These are phyloP conservation scores for Globisporangium yorkense DNA, from an alignment of 352 stramenopile genomes.

Conservation along the genomic window DNA sequence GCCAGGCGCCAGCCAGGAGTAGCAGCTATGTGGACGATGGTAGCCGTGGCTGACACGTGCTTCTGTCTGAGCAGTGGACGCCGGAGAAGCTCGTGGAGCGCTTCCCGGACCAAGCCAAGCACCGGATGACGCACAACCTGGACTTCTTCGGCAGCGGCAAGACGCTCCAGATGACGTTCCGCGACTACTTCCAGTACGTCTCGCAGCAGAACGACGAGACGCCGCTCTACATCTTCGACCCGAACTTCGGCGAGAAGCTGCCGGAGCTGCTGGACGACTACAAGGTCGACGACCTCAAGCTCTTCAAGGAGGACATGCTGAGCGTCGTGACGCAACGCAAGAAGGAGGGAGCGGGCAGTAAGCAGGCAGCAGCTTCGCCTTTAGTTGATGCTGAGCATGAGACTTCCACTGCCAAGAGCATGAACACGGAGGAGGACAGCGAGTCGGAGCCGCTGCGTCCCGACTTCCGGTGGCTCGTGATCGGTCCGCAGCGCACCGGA, in stretches of 20 bases:
- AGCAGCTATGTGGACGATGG: neutral
- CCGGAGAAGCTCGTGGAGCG: constrained; percentile 48
- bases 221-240: constrained; percentile 85
- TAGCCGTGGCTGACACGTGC: neutral
- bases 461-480: constrained; percentile 83
- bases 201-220: constrained; percentile 73
- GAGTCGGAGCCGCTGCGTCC: constrained; percentile 35
- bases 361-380: neutral
- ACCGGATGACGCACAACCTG: constrained; percentile 78
- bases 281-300: constrained; percentile 41
- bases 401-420: neutral
- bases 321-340: constrained; percentile 20
- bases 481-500: constrained; percentile 77
- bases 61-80: constrained; percentile 42
- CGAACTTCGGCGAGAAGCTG: constrained; percentile 80
- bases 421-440: constrained; percentile 4
- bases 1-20: neutral
- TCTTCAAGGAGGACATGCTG: constrained; percentile 79
- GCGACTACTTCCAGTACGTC: constrained; percentile 65
- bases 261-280: constrained; percentile 67
- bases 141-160: constrained; percentile 48
- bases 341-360: constrained; percentile 4
- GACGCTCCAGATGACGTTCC: constrained; percentile 73
- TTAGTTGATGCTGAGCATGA: neutral
- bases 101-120: constrained; percentile 42